A percentile compares a stretch with the other conserved stretches of the same genome.
phyloP scores from a whole-genome alignment of 2,329 filamentous ascomycete species.

The Sclerotinia glacialis region DNA sequence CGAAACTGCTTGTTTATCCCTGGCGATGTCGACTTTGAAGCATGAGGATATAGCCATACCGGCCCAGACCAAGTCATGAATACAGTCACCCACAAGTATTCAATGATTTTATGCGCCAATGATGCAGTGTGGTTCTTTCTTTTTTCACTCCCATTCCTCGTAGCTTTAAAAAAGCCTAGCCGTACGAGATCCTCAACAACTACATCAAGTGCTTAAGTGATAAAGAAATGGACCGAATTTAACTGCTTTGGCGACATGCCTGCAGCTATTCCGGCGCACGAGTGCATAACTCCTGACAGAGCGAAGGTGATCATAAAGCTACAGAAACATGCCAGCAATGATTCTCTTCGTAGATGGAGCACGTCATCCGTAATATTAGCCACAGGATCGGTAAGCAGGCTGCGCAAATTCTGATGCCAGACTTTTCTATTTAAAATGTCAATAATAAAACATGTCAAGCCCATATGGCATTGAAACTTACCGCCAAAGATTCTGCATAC shows the following conservation, averaged over 20 bases:
- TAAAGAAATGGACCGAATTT: not conserved
- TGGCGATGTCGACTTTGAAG: not conserved
- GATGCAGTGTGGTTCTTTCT: not conserved
- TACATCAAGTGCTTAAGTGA: not conserved
- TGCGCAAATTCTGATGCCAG: conserved; percentile 12
- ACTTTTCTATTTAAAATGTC: not conserved
- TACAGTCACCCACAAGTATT: not conserved
- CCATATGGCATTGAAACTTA: not conserved
- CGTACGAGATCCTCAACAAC: not conserved
- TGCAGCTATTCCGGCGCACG: not conserved
- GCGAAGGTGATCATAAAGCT: conserved; percentile 1
- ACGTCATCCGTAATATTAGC: conserved; percentile 1
- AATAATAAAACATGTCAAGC: not conserved
- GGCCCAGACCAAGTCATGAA: conserved; percentile 5
- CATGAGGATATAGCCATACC: conserved; percentile 1
- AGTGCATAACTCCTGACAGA: not conserved
- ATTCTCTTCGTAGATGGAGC: not conserved
- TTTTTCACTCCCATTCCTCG: not conserved
- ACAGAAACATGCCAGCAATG: not conserved
- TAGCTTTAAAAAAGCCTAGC: not conserved
- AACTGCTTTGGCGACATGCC: conserved; percentile 3
- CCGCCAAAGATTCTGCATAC: not conserved
- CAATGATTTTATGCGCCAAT: not conserved
- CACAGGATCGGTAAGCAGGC: not conserved
- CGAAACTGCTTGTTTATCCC: not conserved